Base-by-base conservation (phyloP, 306 rosid species). In the Fagus crenata region DNA sequence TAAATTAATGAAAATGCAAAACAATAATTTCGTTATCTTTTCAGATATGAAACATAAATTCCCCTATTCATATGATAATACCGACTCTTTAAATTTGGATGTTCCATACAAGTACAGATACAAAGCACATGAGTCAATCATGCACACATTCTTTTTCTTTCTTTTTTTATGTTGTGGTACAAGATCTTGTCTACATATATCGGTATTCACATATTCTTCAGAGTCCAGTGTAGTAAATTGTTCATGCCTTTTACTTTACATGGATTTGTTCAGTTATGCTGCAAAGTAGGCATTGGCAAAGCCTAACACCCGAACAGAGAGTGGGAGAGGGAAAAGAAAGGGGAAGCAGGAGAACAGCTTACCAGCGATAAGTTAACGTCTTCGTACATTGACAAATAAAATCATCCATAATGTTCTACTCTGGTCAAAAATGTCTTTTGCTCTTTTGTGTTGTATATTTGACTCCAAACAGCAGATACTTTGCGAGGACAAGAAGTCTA, bases 341-440 rank as follows among this genome's bases (percentile, higher is more conserved):
- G 31, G 61, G 61, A n/a, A 55, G 61, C 15, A 17, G 68, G 13
- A n/a, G 67, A 60, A 32, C 65, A 58, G 68, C 68, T 33, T 33
- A 61, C 40, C 68, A 32, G 68, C 41, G 36, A 32, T 58, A 58
- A 33, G 69, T 63, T 35, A 14, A 39, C 43, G 14, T 8, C 42
- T 64, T 64, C 35, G 9, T 31, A 64, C 43, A 15, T 13, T 28
- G 46, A 64, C n/a, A 60, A 7, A 58, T 58, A 28, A 58, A 58
- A 58, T 58, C 36, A 58, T 9, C 64, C 64, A 28, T 6, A 5
- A 55, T 55, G 61, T 55, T 18, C 11, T 9, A 1, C 61, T 55
- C 3, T 18, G 61, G 74, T 54, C 72, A 61, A 74, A 39, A 22
- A 58, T 46, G 75, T 15, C 53, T 1, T 8, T 46, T 9, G 3